Evolutionary conservation across 371 early-diverging fungal species (phyloP), one percentile per base, ranked within the genome.

Genomic region (Mucor plumbeus): DNA sequence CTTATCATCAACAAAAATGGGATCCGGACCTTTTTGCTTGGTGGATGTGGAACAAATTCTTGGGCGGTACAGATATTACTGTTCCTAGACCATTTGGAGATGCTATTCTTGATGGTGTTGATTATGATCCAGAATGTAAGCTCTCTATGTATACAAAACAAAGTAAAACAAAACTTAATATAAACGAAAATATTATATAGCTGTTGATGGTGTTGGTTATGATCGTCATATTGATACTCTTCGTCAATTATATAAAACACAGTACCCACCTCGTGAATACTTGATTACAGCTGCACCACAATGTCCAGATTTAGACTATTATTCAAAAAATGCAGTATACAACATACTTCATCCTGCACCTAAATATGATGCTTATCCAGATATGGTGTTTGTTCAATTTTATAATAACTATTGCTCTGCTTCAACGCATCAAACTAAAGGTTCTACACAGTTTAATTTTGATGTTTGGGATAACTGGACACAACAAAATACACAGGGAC

Each of bases 321-420:
- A 84, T 59, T 64, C 78, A 0, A 76, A 77, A 35, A 75, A 77
- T 56, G 83, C 85, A 14, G 63, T 81, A n/a, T 75, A 75, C 50
- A 75, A 72, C 11, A 78, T 85, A 0, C 71, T 89, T 36, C 67
- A 79, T 59, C 76, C 79, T 7, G 17, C 36, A 0, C 69, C 68
- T 7, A 59, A 71, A 67, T 73, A 79, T 36, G 70, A 79, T 21
- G 67, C 79, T 1, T 74, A 79, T 60, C 79, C 79, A 9, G 91
- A 91, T 68, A 71, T 87, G 73, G 84, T 91, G 4, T 88, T 76
- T 72, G 85, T 91, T n/a, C 91, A 91, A 71, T 91, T 91, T 63
- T 91, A 91, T 77, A 91, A 91, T 78, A 89, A 90, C 72, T 81
- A 79, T 43, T 91, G 91, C 54, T 66, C 77, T 13, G 80, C 71